Percentiles rank a stretch among this genome's conserved stretches.
Conservation (phyloP, 495 filamentous ascomycete species). For the Xylaria scruposa region DNA sequence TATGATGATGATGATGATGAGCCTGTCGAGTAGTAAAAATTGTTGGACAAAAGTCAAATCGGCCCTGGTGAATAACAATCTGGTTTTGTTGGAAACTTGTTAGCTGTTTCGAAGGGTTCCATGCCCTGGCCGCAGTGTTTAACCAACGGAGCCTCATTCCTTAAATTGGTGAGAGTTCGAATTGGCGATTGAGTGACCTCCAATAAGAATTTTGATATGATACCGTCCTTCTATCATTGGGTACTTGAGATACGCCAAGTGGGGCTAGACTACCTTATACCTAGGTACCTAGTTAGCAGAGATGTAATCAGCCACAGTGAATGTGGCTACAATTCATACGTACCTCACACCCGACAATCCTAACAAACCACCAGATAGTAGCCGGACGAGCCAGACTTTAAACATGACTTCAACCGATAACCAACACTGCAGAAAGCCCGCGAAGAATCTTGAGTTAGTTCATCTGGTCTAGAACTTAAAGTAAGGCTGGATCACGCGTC, state of each 20-base stretch:
- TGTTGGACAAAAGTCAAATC: neutral
- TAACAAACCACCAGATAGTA: no score
- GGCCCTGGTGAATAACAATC: no score
- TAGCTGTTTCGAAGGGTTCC: neutral
- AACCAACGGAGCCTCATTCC: slow-evolving; percentile 18
- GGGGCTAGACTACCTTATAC: neutral
- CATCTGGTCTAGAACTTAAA: no score
- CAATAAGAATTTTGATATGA: slow-evolving; percentile 21
- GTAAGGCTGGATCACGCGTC: no score
- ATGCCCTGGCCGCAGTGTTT: slow-evolving; percentile 6
- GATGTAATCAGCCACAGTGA: neutral
- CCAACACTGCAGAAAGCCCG: no score
- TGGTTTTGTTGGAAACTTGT: neutral
- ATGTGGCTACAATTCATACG: neutral
- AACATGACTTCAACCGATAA: no score
- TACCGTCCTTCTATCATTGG: slow-evolving; percentile 10
- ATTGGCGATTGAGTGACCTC: neutral
- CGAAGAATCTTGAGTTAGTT: no score
- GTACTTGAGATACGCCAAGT: neutral
- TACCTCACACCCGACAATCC: no score
- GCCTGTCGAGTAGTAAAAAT: neutral
- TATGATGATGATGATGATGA: neutral
- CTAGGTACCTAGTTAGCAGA: neutral
- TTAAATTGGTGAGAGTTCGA: neutral
- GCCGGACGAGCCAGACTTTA: no score